These are phyloP conservation scores for Eucalyptus pauciflora DNA, from an alignment of 345 rosid species.

Conservation along the genomic window DNA sequence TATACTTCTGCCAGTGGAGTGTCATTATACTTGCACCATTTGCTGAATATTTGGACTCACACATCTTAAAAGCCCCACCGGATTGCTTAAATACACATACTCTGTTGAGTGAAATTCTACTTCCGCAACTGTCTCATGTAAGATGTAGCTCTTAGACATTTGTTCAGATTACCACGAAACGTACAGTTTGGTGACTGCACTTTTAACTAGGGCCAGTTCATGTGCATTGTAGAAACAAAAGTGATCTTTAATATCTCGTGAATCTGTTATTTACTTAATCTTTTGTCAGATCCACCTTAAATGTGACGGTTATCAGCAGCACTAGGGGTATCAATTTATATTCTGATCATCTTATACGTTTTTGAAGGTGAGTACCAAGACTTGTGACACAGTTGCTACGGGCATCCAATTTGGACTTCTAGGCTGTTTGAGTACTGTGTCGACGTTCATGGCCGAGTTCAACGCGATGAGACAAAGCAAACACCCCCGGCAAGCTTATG, in stretches of 20 bases:
- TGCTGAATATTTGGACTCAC: neutral
- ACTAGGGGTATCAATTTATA: neutral
- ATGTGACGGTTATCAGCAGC: neutral
- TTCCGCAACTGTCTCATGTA: neutral
- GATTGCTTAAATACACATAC: neutral
- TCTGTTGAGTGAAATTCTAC: neutral
- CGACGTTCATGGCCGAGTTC: constrained; percentile 87
- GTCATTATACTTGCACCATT: neutral
- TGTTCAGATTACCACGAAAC: neutral
- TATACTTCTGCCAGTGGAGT: neutral
- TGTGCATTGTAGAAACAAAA: neutral
- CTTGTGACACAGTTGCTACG: constrained; percentile 28
- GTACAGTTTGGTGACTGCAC: neutral
- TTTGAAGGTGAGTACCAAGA: constrained; percentile 43
- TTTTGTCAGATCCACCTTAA: neutral
- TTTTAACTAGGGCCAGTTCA: neutral
- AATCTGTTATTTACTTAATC: neutral
- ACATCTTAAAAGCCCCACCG: neutral
- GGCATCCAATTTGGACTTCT: constrained; percentile 70
- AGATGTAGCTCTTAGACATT: neutral
- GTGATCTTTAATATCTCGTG: neutral
- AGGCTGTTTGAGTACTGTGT: constrained; percentile 86
- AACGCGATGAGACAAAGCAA: constrained; percentile 71
- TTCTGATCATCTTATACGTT: neutral
- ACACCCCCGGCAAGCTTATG: constrained; percentile 67